phyloP scores from a whole-genome alignment of 2,329 filamentous ascomycete genomes.

The Tolypocladium ophioglossoides region DNA sequence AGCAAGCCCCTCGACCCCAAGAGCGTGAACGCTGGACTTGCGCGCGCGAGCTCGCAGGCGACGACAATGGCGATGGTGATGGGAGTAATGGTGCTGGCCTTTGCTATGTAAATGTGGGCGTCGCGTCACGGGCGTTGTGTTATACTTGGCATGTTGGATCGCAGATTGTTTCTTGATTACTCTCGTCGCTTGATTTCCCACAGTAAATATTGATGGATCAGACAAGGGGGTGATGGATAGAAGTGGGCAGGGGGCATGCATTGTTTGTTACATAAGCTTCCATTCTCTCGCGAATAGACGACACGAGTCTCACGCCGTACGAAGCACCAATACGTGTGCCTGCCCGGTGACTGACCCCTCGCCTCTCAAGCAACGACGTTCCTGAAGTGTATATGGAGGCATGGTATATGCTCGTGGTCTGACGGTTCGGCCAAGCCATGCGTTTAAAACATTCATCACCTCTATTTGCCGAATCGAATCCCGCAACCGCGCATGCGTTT shows the following conservation, averaged over 20 bases:
- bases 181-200: not conserved
- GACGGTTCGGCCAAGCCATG: not conserved
- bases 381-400: not conserved
- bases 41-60: not conserved
- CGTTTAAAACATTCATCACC: not conserved
- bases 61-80: not conserved
- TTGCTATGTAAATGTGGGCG: not conserved
- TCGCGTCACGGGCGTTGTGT: no score
- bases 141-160: not conserved
- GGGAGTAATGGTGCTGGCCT: not conserved
- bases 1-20: conserved; percentile 15
- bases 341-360: not conserved
- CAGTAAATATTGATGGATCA: not conserved
- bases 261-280: not conserved
- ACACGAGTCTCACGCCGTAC: no score
- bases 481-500: not conserved
- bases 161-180: not conserved
- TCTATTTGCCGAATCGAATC: not conserved
- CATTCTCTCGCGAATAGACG: not conserved
- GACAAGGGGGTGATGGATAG: no score
- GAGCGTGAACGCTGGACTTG: conserved; percentile 6
- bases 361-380: not conserved
- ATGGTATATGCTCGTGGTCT: not conserved
- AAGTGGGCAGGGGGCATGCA: not conserved
- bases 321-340: not conserved